Base-by-base conservation (phyloP, 768 basidiomycete species). In the Russula sp. region DNA sequence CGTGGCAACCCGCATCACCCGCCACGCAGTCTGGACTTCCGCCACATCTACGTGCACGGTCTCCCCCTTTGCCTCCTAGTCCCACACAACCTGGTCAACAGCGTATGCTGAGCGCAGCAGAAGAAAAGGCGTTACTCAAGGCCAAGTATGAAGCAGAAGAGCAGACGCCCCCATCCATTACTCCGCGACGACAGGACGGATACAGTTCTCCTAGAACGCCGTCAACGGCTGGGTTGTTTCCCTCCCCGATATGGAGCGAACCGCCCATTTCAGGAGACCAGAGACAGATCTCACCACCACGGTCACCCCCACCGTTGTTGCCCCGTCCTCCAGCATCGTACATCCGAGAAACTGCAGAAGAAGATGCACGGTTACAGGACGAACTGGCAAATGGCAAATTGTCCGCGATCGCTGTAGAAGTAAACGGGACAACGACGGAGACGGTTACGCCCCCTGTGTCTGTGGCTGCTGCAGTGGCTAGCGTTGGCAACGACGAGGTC, bases 321-420 rank as follows among this genome's bases (percentile, higher is more conserved):
- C 91, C 90, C 2, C 84, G 86, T 57, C 91, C 90, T 1, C 91
- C 90, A 10, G 83, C 73, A 7, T 86, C 89, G 60, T 92, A 92
- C 72, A 90, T 93, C 65, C 83, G 87, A 67, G 88, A 92, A 76
- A 92, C 90, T 20, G 86, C 83, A 65, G 86, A 87, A 68, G 89
- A 87, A 68, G 88, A 92, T 68, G 76, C 81, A 18, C 81, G 87
- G 18, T 78, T 84, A 13, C 80, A 65, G 40, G 59, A 81, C 7
- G 74, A 73, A 32, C 61, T 72, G 53, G 71, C 71, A 20, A 71
- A 69, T 51, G 72, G 71, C 62, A 59, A 63, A 18, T 65, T 61
- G n/a, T 53, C 62, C 6, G 9, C 16, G 24, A 32, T 10, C 26
- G n/a, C 4, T 22, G 44, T 11, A 22, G 44, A n/a, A 46, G 44